Conservation (phyloP, 2,329 filamentous ascomycete species). For the Neonectria punicea region DNA sequence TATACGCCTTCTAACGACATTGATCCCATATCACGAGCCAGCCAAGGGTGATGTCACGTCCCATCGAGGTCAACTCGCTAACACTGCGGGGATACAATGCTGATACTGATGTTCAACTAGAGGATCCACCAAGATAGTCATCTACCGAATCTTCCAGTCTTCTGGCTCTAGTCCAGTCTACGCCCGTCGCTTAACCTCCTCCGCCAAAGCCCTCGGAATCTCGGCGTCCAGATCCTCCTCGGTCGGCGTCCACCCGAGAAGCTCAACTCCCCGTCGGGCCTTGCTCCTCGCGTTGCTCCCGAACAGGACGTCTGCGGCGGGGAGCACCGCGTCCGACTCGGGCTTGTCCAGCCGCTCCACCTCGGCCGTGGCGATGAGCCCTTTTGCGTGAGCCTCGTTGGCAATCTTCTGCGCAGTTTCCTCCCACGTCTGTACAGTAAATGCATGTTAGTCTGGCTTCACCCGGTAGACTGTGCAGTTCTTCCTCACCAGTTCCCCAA, state of each 20-base stretch:
- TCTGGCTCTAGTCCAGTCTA: background rate
- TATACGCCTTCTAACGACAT: too few species aligned
- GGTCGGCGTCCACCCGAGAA: constrained; percentile 65
- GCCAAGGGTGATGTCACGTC: too few species aligned
- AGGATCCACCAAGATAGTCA: background rate
- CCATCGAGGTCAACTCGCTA: too few species aligned
- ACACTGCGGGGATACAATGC: too few species aligned
- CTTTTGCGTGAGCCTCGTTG: constrained; percentile 40
- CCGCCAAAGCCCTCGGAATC: constrained; percentile 42
- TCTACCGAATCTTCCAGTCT: background rate
- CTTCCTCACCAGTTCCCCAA: constrained; percentile 44
- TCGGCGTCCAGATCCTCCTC: constrained; percentile 59
- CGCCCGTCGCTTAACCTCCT: constrained; percentile 33
- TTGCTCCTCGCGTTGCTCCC: constrained; percentile 66
- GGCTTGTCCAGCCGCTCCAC: constrained; percentile 48
- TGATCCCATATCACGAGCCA: too few species aligned
- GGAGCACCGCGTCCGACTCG: constrained; percentile 56
- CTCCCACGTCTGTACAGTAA: constrained; percentile 38
- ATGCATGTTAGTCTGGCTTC: background rate
- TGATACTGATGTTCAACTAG: too few species aligned
- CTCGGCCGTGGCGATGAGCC: constrained; percentile 34
- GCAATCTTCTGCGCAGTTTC: constrained; percentile 46
- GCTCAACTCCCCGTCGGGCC: constrained; percentile 60
- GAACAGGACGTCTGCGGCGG: constrained; percentile 60
- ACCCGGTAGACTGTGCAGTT: background rate